These are phyloP conservation scores for Prunus mira DNA, from an alignment of 306 rosid genomes.

Conservation along the genomic window DNA sequence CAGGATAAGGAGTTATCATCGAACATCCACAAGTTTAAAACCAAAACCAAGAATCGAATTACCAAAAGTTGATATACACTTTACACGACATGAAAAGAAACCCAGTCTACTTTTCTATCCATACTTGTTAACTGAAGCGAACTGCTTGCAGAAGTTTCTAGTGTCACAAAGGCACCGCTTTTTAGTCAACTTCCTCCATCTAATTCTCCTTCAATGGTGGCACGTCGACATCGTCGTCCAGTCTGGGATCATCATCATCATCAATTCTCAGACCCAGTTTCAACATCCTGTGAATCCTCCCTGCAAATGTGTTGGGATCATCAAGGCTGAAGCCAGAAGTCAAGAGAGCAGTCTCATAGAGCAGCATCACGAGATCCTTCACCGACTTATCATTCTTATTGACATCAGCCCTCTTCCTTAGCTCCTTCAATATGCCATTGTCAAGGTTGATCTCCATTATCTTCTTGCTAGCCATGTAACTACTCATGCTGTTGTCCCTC, in stretches of 20 bases:
- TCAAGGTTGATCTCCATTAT: slow-evolving; percentile 37
- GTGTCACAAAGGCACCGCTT: neutral
- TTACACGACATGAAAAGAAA: no score
- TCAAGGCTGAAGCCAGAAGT: slow-evolving; percentile 30
- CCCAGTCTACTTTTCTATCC: neutral
- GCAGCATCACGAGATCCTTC: slow-evolving; percentile 26
- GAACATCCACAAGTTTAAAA: no score
- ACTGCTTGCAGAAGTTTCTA: no score
- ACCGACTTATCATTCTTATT: slow-evolving; percentile 24
- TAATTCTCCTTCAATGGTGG: slow-evolving; percentile 10
- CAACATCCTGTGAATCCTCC: slow-evolving; percentile 29
- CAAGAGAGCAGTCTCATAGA: slow-evolving; percentile 21
- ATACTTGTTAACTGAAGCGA: neutral
- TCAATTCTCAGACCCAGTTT: slow-evolving; percentile 27
- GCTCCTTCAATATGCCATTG: slow-evolving; percentile 23
- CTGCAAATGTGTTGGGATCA: slow-evolving; percentile 26
- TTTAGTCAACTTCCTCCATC: slow-evolving; percentile 21
- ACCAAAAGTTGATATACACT: no score
- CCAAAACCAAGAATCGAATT: no score
- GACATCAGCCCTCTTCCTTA: slow-evolving; percentile 22
- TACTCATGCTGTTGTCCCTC: slow-evolving; percentile 25
- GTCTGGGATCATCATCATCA: slow-evolving; percentile 8
- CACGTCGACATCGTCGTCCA: slow-evolving; percentile 4
- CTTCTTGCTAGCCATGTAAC: slow-evolving; percentile 37
- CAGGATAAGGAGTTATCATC: no score